A percentile compares a stretch with the other conserved stretches of the same genome.
phyloP scores from a whole-genome alignment of 345 rosid genomes.

The Eucalyptus regnans region DNA sequence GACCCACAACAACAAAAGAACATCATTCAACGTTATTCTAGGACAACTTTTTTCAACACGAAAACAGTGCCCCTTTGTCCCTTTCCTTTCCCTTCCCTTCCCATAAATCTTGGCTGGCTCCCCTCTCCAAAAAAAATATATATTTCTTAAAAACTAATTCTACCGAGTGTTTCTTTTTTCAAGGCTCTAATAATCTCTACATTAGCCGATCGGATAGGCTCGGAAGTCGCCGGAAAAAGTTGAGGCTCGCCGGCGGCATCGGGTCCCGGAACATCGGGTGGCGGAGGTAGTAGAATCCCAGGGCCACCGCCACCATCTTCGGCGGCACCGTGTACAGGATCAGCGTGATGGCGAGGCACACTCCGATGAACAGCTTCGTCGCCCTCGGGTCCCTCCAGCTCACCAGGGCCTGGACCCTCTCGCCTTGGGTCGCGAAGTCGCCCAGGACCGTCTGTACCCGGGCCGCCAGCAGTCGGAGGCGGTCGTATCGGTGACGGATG shows the following conservation, averaged over 20 bases:
- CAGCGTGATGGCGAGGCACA: constrained; percentile 61
- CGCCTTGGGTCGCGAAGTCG: constrained; percentile 94
- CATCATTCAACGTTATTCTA: not conserved
- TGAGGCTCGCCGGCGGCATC: constrained; percentile 81
- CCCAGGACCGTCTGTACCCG: constrained; percentile 91
- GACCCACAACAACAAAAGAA: not conserved
- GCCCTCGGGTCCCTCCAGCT: constrained; percentile 99
- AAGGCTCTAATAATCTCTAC: constrained; percentile 15
- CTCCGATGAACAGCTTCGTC: constrained; percentile 73
- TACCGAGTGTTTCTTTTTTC: not conserved
- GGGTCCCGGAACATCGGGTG: constrained; percentile 97
- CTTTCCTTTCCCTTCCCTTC: not conserved
- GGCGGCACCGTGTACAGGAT: constrained; percentile 70
- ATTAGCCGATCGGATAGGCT: constrained; percentile 84
- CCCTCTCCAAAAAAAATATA: not conserved
- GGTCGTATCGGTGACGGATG: constrained; percentile 65
- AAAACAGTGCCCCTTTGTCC: not conserved
- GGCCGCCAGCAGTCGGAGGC: constrained; percentile 71
- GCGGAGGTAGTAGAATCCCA: constrained; percentile 84
- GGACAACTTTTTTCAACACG: constrained; percentile 7
- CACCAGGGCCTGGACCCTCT: constrained; percentile 77
- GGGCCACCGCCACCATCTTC: constrained; percentile 94
- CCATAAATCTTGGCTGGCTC: not conserved
- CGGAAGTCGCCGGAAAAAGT: constrained; percentile 90
- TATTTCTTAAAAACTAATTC: not conserved